Conservation (phyloP, 371 early-diverging fungal species). For the Circinella minor region DNA sequence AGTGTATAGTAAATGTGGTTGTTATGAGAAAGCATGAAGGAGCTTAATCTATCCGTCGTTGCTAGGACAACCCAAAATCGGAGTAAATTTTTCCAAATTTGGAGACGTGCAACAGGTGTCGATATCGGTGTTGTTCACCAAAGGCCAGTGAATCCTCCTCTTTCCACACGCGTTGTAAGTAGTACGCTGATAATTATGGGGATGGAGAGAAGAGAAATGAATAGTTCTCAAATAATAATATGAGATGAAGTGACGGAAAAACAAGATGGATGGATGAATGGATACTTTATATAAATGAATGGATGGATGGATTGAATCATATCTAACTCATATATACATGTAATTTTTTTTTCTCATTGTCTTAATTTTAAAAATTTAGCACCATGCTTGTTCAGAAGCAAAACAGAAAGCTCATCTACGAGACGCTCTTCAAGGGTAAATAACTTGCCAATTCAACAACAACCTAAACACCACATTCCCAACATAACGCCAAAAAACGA, state of each 20-base stretch:
- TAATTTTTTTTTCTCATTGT: constrained; percentile 4
- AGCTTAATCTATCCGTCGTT: too few species aligned
- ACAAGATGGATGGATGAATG: constrained; percentile 14
- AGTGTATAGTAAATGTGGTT: too few species aligned
- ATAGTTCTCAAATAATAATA: neutral
- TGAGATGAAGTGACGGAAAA: neutral
- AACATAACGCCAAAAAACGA: neutral
- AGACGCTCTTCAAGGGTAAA: constrained; percentile 87
- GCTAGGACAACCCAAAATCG: neutral
- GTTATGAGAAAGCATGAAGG: neutral
- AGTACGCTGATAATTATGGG: neutral
- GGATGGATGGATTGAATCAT: neutral
- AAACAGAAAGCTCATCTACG: constrained; percentile 96
- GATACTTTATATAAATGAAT: neutral
- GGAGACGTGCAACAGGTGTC: neutral
- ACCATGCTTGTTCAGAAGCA: constrained; percentile 94
- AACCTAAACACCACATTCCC: neutral
- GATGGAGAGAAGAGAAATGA: neutral
- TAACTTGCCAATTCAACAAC: neutral
- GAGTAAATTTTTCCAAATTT: constrained; percentile 1
- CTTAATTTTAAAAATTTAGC: neutral
- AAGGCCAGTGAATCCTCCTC: neutral
- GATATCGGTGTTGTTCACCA: neutral
- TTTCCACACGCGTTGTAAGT: constrained; percentile 10
- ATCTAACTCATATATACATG: neutral